Base-by-base conservation (phyloP, 2,329 filamentous ascomycete genomes). In the Diaporthe aspalathi region DNA sequence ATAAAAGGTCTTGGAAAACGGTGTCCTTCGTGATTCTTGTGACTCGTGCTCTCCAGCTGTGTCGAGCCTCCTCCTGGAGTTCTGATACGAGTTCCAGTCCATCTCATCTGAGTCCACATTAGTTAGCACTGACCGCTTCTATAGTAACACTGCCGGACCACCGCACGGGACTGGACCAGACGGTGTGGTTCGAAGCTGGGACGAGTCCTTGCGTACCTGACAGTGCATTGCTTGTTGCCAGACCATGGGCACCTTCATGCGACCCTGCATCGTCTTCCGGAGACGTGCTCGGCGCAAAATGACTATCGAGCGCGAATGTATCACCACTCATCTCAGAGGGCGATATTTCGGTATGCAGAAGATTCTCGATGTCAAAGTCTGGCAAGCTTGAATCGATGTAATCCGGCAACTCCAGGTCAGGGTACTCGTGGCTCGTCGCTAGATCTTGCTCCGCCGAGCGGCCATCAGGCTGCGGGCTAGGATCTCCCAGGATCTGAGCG, bases 321-420 rank as follows among this genome's bases (percentile, higher is more conserved):
- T 50, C 45, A 16, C 29, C 11, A 1, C 35, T 29, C 7, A 38
- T 12, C 12, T 16, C 60, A 49, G 29, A 1, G 6, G 29, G 29
- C 14, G 60, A 50, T 24, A 50, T 12, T 7, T 50, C 60, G 20
- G n/a, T n/a, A n/a, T 50, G 60, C 22, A 65, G 45, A 1, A 65
- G 60, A 3, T 65, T 45, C 8, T 65, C 60, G 7, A 65, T 65
- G 8, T 65, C 45, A 14, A 65, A 65, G 27, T 50, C 60, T 22
- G 16, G 60, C 29, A 65, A n/a, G 29, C n/a, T 20, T 12, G 29
- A 35, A 27, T 65, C 60, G 45, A 65, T 50, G 6, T 50, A 65
- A 35, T 65, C 60, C 17, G 60, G 60, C 20, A 65, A 38, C 14
- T 49, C 29, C 60, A 65, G 27, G 29, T 65, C 45, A 4, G 49